Percentiles rank a stretch among this genome's conserved stretches.
Evolutionary conservation across 345 rosid genomes (phyloP).

Genomic region (Xanthoceras sorbifolium): DNA sequence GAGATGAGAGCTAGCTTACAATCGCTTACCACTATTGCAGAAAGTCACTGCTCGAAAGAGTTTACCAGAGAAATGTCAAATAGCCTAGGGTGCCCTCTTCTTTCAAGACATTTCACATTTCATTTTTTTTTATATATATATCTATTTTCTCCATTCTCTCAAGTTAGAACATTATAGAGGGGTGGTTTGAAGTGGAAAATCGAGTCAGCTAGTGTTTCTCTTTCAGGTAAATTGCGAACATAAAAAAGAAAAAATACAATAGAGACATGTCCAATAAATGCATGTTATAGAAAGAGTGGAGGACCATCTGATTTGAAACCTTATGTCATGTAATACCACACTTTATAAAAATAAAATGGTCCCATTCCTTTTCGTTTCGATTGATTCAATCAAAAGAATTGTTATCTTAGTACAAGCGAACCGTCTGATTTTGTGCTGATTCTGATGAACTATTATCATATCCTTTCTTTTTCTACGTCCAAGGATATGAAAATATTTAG

Average conservation of each 20-base stretch:
- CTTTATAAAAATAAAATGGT: not conserved
- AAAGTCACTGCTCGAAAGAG: not conserved
- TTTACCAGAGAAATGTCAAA: slow-evolving; percentile 22
- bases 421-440: slow-evolving; percentile 2
- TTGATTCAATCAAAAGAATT: not conserved
- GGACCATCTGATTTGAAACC: not conserved
- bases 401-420: not conserved
- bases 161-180: too few species aligned
- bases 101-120: not conserved
- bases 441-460: not conserved
- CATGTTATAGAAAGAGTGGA: not conserved
- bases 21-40: not conserved
- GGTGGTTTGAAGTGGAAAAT: slow-evolving; percentile 13
- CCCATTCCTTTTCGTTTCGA: not conserved
- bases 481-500: not conserved
- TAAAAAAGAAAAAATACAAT: not conserved
- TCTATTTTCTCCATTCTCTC: too few species aligned
- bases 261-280: not conserved
- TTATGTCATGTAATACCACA: not conserved
- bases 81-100: slow-evolving; percentile 12
- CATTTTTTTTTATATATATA: not conserved
- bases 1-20: too few species aligned
- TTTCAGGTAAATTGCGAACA: not conserved
- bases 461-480: not conserved
- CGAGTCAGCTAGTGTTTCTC: not conserved